Percentiles rank a stretch among this genome's conserved stretches.
phyloP scores from a whole-genome alignment of 2,329 filamentous ascomycete genomes.

The Sporothrix dimorphospora region DNA sequence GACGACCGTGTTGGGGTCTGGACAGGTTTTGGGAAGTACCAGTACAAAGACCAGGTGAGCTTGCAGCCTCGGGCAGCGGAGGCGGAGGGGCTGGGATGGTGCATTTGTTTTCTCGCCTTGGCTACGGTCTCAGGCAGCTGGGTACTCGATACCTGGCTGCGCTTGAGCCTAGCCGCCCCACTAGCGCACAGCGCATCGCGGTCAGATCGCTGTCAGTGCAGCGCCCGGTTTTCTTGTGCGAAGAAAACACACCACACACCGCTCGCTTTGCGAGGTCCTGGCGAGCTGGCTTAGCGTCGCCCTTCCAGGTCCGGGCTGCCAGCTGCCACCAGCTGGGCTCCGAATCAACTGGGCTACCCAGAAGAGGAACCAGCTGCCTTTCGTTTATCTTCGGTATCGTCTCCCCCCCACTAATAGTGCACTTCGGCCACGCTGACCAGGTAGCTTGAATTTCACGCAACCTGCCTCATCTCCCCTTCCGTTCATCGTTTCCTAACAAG shows the following conservation, averaged over 20 bases:
- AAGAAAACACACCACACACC: slow-evolving; percentile 1
- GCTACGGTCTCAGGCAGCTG: background rate
- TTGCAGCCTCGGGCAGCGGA: background rate
- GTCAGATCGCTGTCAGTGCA: slow-evolving; percentile 25
- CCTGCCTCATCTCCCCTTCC: background rate
- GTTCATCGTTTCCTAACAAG: background rate
- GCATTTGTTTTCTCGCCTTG: background rate
- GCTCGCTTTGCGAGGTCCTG: background rate
- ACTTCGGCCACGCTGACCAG: background rate
- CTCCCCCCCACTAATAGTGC: slow-evolving; percentile 17
- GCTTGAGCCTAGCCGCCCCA: slow-evolving; percentile 17
- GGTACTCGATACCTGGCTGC: background rate
- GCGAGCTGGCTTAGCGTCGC: background rate
- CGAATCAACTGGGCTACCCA: no score
- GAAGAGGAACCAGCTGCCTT: background rate
- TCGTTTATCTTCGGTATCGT: background rate
- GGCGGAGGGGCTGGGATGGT: background rate
- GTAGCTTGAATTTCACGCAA: slow-evolving; percentile 30
- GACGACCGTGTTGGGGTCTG: background rate
- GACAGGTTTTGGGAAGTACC: slow-evolving; percentile 1
- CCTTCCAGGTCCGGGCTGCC: background rate
- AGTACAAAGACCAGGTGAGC: background rate
- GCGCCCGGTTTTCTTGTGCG: background rate
- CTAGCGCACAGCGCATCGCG: slow-evolving; percentile 20
- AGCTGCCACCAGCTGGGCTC: slow-evolving; percentile 25